Base-by-base conservation (phyloP, 1,284 basidiomycete species). In the Cerrena zonata region DNA sequence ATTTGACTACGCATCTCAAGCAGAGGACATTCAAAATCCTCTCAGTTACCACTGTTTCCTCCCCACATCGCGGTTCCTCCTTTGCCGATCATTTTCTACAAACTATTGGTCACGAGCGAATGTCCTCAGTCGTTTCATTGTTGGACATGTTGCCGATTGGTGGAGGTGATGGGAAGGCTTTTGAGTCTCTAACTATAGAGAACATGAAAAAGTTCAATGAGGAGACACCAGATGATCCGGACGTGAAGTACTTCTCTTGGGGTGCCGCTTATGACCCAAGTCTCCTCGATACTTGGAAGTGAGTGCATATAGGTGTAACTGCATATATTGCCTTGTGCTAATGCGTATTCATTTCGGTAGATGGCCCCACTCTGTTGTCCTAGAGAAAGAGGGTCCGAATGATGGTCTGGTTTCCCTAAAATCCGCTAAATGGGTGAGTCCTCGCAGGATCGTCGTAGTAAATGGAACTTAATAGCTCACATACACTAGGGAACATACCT, bases 41-140 rank as follows among this genome's bases (percentile, higher is more conserved):
- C 36, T 90, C 85, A 13, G 74, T 96, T 39, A 96, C 94, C 2
- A 96, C 94, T n/a, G 91, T 97, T 62, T 85, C 91, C 19, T 89
- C 91, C 0, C 94, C 94, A 2, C 94, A 97, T 60, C 84, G 89
- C 44, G 94, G 94, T 18, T 93, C 91, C n/a, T 76, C 87, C 1
- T 96, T 97, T 61, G 94, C 94, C 1, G 90, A 94, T 65, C 90
- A 92, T 65, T 87, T 98, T 60, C 82, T 98, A 43, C 77, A 84
- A 22, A 86, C 91, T 39, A 74, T 94, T 10, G 87, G 92, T 2
- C 75, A 75, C 50, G 69, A 75, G 47, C 79, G 77, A 38, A 74
- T 88, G 68, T 80, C 84, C 12, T 79, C 78, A 2, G 76, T 87
- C 19, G 71, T 86, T 25, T 74, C 77, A 5, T 69, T 86, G 12